Conservation (phyloP, 2,329 filamentous ascomycete species). For the Cytospora piceae region DNA sequence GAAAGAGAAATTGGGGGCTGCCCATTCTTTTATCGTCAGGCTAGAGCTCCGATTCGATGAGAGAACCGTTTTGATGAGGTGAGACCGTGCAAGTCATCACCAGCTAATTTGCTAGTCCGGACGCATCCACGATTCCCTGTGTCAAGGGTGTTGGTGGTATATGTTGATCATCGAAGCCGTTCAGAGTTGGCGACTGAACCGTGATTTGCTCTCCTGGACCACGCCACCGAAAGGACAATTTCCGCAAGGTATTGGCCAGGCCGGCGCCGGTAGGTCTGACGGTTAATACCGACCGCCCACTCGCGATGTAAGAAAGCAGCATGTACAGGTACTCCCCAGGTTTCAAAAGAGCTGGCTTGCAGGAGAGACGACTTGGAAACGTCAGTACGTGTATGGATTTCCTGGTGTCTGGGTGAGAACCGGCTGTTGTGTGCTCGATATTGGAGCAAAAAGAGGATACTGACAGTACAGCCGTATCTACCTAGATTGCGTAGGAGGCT, state of each 20-base stretch:
- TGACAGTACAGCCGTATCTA: neutral
- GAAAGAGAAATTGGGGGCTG: neutral
- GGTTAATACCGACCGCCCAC: neutral
- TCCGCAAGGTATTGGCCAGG: neutral
- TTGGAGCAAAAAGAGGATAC: neutral
- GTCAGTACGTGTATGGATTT: neutral
- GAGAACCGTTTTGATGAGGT: neutral
- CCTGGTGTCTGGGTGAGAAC: neutral
- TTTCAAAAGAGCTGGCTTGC: no score
- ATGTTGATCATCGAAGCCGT: neutral
- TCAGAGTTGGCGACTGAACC: neutral
- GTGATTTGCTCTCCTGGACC: neutral
- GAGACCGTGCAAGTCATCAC: neutral
- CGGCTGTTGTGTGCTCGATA: neutral
- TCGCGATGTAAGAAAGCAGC: neutral
- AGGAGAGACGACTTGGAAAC: no score
- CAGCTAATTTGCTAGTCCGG: neutral
- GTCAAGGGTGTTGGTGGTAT: neutral
- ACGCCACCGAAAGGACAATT: neutral
- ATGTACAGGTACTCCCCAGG: no score
- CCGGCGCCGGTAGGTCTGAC: neutral
- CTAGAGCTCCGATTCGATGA: slow-evolving; percentile 11
- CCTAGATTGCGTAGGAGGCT: neutral
- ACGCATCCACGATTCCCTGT: neutral
- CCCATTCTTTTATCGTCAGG: neutral